Percentiles rank a stretch among this genome's conserved stretches.
These are phyloP conservation scores for Aureobasidium leucospermi DNA, from an alignment of 2,329 filamentous ascomycete genomes.

Conservation along the genomic window DNA sequence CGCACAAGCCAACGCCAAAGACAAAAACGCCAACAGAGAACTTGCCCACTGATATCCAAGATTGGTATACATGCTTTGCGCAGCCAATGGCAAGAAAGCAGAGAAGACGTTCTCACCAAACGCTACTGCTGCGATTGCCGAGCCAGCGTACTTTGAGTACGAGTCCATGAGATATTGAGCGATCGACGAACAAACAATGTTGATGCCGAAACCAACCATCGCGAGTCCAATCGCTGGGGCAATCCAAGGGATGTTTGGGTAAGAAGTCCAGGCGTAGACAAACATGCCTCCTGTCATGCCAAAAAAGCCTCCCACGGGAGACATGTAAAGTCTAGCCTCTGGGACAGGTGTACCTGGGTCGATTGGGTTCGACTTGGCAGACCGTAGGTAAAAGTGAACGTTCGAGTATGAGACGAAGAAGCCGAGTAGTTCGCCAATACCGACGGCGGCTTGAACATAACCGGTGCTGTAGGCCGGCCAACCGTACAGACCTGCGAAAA, in stretches of 20 bases:
- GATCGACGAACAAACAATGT: conserved; percentile 39
- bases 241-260: conserved; percentile 38
- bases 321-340: conserved; percentile 40
- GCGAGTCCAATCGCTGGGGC: conserved; percentile 40
- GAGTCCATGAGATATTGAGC: conserved; percentile 45
- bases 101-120: conserved; percentile 44
- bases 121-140: conserved; percentile 42
- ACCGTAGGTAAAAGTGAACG: conserved; percentile 32
- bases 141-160: conserved; percentile 43
- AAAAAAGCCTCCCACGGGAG: conserved; percentile 37
- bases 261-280: conserved; percentile 44
- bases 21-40: conserved; percentile 38
- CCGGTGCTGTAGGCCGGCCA: conserved; percentile 37
- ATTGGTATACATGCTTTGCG: conserved; percentile 40
- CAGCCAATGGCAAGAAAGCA: conserved; percentile 42
- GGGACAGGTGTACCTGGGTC: conserved; percentile 32
- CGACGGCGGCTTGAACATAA: conserved; percentile 39
- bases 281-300: conserved; percentile 45
- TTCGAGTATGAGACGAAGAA: conserved; percentile 18
- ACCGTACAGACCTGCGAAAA: conserved; percentile 34
- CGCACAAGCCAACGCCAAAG: conserved; percentile 36
- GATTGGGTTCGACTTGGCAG: conserved; percentile 32
- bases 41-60: conserved; percentile 46
- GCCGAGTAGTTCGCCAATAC: conserved; percentile 40
- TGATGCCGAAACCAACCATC: conserved; percentile 45